A percentile compares a stretch with the other conserved stretches of the same genome.
Conservation (phyloP, 2,329 filamentous ascomycete species). For the Epicoccum nigrum region DNA sequence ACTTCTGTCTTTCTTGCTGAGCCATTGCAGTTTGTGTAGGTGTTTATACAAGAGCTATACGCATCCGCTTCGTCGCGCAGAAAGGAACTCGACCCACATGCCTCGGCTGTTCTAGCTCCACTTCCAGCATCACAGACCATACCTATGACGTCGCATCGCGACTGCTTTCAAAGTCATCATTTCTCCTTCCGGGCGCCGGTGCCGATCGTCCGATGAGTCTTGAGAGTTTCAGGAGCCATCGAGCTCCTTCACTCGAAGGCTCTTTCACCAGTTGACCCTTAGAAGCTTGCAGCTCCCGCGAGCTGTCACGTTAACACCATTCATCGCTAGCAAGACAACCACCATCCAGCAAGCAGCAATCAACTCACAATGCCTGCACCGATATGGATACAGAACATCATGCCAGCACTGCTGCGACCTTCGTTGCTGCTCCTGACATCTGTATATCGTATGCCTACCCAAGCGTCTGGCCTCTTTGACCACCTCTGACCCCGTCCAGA, state of each 20-base stretch:
- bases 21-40: slow-evolving; percentile 17
- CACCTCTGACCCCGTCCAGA: slow-evolving; percentile 25
- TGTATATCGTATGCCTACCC: slow-evolving; percentile 33
- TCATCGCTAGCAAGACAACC: slow-evolving; percentile 1
- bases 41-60: not conserved
- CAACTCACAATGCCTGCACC: slow-evolving; percentile 3
- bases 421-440: slow-evolving; percentile 32
- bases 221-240: slow-evolving; percentile 1
- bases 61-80: not conserved
- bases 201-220: slow-evolving; percentile 9
- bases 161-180: slow-evolving; percentile 6
- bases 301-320: not conserved
- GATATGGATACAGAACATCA: slow-evolving; percentile 25
- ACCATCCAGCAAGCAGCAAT: not conserved
- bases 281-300: not conserved
- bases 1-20: slow-evolving; percentile 26
- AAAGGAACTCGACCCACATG: slow-evolving; percentile 5
- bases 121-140: too few species aligned
- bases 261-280: too few species aligned
- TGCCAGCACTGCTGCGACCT: slow-evolving; percentile 39
- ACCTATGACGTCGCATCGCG: slow-evolving; percentile 11
- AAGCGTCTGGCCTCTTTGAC: not conserved
- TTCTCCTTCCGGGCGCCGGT: slow-evolving; percentile 1
- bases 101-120: slow-evolving; percentile 13
- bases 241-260: not conserved